Evolutionary conservation across 768 basidiomycete species (phyloP), one percentile per base, ranked within the genome.

Genomic region (Boletus coccyginus): DNA sequence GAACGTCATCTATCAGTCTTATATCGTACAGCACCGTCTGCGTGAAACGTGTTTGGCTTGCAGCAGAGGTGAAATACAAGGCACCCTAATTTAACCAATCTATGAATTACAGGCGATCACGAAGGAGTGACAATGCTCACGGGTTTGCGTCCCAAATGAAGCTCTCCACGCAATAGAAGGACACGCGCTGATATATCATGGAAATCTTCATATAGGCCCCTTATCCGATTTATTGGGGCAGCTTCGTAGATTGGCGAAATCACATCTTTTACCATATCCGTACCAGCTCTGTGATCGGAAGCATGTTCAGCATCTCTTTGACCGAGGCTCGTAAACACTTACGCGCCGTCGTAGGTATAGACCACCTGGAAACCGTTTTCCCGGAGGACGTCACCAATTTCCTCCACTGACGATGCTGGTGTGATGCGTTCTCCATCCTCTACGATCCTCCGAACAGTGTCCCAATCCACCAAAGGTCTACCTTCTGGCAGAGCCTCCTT

Each of bases 291-390:
- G 57, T n/a, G 8, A 33, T 17, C 32, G 12, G 13, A 39, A 41
- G 19, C 0, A 14, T 42, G 13, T 21, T 62, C 31, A 61, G 42
- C 10, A 36, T 33, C 11, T 14, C 13, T 29, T 31, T 12, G 29
- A 29, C 16, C 42, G 42, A 10, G 33, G 1, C 0, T 32, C 5
- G 36, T 4, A 47, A 49, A 7, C n/a, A 72, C 79, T 67, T 54
- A 81, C 79, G 67, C 66, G 59, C 71, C 70, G 9, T 67, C 60
- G 41, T 70, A 81, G 16, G 78, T 77, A 49, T 77, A 71, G 46
- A 78, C 52, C n/a, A 75, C 67, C 46, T 73, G 71, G 38, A 73
- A 78, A 0, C 78, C 79, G 16, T 75, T 74, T 47, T 65, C 66
- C 41, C 64, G 64, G 24, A 81, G 61, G 36, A 72, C 56, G 8